Evolutionary conservation across 768 basidiomycete species (phyloP).

Genomic region (Suillus variegatus): DNA sequence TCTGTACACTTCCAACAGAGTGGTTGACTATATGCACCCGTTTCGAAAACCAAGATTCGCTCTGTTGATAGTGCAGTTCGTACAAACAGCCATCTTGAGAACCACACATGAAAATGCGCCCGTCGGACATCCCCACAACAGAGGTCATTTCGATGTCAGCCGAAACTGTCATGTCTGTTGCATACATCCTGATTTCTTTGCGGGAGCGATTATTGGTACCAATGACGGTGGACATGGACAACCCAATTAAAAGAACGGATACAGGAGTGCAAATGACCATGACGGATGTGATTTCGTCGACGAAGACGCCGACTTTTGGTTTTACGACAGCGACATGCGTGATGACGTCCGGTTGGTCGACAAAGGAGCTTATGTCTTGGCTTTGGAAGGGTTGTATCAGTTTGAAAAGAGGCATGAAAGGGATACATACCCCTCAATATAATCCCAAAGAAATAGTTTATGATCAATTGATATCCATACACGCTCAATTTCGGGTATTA

Average conservation of each 20-base stretch:
- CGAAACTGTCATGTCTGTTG: slow-evolving; percentile 79
- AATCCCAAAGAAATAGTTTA: slow-evolving; percentile 96
- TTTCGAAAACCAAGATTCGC: slow-evolving; percentile 91
- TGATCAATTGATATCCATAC: slow-evolving; percentile 96
- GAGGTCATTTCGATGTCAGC: slow-evolving; percentile 87
- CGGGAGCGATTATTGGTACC: slow-evolving; percentile 41
- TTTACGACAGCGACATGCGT: slow-evolving; percentile 85
- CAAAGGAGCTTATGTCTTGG: slow-evolving; percentile 90
- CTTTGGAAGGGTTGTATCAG: slow-evolving; percentile 36
- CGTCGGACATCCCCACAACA: slow-evolving; percentile 75
- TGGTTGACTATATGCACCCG: slow-evolving; percentile 85
- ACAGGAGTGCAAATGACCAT: slow-evolving; percentile 90
- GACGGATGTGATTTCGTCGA: slow-evolving; percentile 87
- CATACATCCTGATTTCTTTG: slow-evolving; percentile 85
- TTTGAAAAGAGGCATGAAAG: slow-evolving; percentile 7
- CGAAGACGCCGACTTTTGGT: slow-evolving; percentile 84
- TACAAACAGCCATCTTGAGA: slow-evolving; percentile 86
- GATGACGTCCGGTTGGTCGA: slow-evolving; percentile 89
- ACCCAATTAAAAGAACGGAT: slow-evolving; percentile 81
- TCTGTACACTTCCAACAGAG: slow-evolving; percentile 76
- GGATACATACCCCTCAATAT: slow-evolving; percentile 78
- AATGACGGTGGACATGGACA: slow-evolving; percentile 53
- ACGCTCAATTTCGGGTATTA: slow-evolving; percentile 90
- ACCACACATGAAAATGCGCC: slow-evolving; percentile 91
- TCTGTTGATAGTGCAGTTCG: slow-evolving; percentile 89